Conservation (phyloP, 2,329 filamentous ascomycete genomes). For the Verruconis gallopava region DNA sequence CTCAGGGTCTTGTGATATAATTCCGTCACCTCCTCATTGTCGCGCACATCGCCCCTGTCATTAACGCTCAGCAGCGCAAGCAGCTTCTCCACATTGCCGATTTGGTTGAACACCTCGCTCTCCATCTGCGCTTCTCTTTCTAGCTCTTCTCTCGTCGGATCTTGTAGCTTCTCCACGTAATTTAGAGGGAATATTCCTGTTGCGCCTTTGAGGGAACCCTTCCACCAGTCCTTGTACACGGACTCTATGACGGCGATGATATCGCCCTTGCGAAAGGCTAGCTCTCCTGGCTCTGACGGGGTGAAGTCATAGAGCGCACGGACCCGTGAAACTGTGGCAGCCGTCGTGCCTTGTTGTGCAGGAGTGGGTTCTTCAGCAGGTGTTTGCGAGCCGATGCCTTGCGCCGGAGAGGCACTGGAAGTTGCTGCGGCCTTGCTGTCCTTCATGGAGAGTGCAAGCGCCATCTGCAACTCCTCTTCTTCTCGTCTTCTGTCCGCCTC, state of each 20-base stretch:
- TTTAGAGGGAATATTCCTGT: constrained; percentile 97
- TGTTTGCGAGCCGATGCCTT: constrained; percentile 13
- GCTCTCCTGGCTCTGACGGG: constrained; percentile 83
- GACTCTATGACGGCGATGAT: constrained; percentile 95
- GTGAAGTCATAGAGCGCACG: constrained; percentile 89
- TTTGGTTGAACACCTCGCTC: constrained; percentile 61
- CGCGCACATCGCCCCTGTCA: constrained; percentile 54
- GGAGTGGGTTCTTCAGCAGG: constrained; percentile 48
- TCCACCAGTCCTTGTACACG: constrained; percentile 99
- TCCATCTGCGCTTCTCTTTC: constrained; percentile 96
- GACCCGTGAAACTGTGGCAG: constrained; percentile 89
- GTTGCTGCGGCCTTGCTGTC: constrained; percentile 48
- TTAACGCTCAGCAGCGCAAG: constrained; percentile 84
- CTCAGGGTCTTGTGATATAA: constrained; percentile 85
- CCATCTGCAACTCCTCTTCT: constrained; percentile 95
- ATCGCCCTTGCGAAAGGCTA: constrained; percentile 93
- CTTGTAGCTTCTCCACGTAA: constrained; percentile 93
- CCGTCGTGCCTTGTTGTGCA: constrained; percentile 56
- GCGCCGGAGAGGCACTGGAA: constrained; percentile 21
- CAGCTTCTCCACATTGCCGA: constrained; percentile 67
- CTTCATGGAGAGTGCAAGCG: constrained; percentile 79
- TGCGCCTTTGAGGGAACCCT: constrained; percentile 83
- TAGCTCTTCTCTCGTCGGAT: constrained; percentile 87
- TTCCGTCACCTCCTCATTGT: constrained; percentile 93
- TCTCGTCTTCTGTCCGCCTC: constrained; percentile 85